Percentiles rank a stretch among this genome's conserved stretches.
phyloP scores from a whole-genome alignment of 2,329 filamentous ascomycete species.

The Bipolaris gigantea region DNA sequence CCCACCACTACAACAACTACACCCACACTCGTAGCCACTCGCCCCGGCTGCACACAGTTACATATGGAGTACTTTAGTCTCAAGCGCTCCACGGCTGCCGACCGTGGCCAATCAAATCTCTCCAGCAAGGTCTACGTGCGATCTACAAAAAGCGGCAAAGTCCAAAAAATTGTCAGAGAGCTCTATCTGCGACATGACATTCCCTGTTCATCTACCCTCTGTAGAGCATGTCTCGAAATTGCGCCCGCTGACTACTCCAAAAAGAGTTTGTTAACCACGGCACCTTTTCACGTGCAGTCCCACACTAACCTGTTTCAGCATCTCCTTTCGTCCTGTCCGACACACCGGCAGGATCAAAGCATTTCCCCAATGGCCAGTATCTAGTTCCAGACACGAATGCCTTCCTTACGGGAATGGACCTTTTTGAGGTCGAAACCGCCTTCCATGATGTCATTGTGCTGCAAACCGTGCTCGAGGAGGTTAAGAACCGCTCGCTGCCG shows the following conservation, averaged over 20 bases:
- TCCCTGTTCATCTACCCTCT: constrained; percentile 91
- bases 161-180: constrained; percentile 97
- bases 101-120: constrained; percentile 68
- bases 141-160: constrained; percentile 92
- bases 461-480: constrained; percentile 94
- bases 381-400: constrained; percentile 95
- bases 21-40: constrained; percentile 1
- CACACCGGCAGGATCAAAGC: constrained; percentile 79
- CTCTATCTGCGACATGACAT: constrained; percentile 96
- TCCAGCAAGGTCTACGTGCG: constrained; percentile 95
- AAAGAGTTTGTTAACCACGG: constrained; percentile 58
- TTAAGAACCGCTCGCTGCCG: constrained; percentile 89
- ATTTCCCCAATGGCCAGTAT: constrained; percentile 87
- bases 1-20: constrained; percentile 14
- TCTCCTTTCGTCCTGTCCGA: constrained; percentile 86
- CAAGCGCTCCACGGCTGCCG: constrained; percentile 59
- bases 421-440: constrained; percentile 87
- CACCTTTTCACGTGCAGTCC: constrained; percentile 11
- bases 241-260: constrained; percentile 80
- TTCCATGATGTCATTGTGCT: constrained; percentile 97
- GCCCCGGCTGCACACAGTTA: neutral
- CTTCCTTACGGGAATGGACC: constrained; percentile 91
- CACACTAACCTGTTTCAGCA: constrained; percentile 54
- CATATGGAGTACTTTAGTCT: constrained; percentile 54
- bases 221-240: constrained; percentile 70